These are phyloP conservation scores for Polytolypa hystricis DNA, from an alignment of 2,329 filamentous ascomycete genomes.

Conservation along the genomic window DNA sequence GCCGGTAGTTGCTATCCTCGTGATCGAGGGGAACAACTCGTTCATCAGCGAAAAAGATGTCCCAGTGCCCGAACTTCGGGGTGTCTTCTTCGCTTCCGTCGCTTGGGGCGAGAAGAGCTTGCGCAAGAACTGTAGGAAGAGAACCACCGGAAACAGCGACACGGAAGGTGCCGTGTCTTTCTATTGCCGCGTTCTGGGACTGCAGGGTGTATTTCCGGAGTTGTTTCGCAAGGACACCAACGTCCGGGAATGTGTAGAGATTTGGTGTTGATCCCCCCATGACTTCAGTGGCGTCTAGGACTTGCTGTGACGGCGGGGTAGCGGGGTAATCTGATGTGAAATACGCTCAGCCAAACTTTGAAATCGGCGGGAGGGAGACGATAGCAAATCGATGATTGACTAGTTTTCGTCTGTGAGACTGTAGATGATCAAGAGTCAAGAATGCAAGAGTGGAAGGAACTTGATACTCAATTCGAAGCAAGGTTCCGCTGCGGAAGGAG, in stretches of 20 bases:
- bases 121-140: constrained; percentile 74
- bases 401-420: no score
- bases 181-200: constrained; percentile 66
- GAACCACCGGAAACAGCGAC: constrained; percentile 89
- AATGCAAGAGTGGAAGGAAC: no score
- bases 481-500: no score
- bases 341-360: no score
- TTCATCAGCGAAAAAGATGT: constrained; percentile 98
- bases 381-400: no score
- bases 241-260: constrained; percentile 69
- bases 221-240: constrained; percentile 59
- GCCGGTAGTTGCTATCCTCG: constrained; percentile 84
- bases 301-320: constrained; percentile 4
- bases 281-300: constrained; percentile 6
- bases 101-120: constrained; percentile 58
- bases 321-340: not conserved
- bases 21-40: constrained; percentile 86
- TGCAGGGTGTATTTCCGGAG: constrained; percentile 75
- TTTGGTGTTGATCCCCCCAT: constrained; percentile 32
- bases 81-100: constrained; percentile 46
- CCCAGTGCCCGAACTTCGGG: constrained; percentile 76
- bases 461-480: no score
- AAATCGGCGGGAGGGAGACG: no score
- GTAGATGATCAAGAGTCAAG: no score
- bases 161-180: constrained; percentile 76